Base-by-base conservation (phyloP, 495 filamentous ascomycete species). In the Aspergillus heteromorphus region DNA sequence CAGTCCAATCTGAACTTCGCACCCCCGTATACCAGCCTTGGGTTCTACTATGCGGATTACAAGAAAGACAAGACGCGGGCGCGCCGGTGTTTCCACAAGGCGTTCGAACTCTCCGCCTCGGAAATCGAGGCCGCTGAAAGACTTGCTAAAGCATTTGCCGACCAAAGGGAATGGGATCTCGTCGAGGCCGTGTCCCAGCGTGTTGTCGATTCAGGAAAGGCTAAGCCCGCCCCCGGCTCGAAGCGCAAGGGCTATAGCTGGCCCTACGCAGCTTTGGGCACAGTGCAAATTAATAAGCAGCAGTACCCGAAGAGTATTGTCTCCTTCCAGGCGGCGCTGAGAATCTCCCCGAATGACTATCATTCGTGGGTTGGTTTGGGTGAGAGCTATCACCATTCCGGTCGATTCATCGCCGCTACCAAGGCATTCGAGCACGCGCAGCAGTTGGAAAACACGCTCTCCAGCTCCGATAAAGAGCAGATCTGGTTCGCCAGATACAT, bases 401-500 rank as follows among this genome's bases (percentile, higher is more conserved):
- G 93, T 8, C 77, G 91, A 54, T 95, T 92, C 58, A 87, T 95
- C 54, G 89, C 93, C 10, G 91, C 93, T 1, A 88, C 85, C n/a
- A 93, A 92, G 64, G 89, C 93, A 16, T 92, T 97, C 56, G 74
- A 87, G 47, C 84, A 92, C 62, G 91, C 92, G 0, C 82, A 89
- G 57, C 75, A 73, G 48, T 72, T 92, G 42, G 87, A 88, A 55
- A 30, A 49, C 6, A 69, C 63, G 17, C 67, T 76, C 7, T 62
- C 69, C 1, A 60, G 61, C 18, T 45, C 62, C 5, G 75, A 76
- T 2, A 75, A 82, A 48, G 70, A 81, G 4, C 85, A 92, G 38
- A 84, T 81, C 30, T 99, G 93, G 93, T 97, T 97, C 65, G 88
- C 90, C 6, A 86, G 88, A 58, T 96, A 97, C 64, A 95, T 99